Evolutionary conservation across 2,329 filamentous ascomycete genomes (phyloP), one percentile per base, ranked within the genome.

Genomic region (Rasamsonia emersonii): DNA sequence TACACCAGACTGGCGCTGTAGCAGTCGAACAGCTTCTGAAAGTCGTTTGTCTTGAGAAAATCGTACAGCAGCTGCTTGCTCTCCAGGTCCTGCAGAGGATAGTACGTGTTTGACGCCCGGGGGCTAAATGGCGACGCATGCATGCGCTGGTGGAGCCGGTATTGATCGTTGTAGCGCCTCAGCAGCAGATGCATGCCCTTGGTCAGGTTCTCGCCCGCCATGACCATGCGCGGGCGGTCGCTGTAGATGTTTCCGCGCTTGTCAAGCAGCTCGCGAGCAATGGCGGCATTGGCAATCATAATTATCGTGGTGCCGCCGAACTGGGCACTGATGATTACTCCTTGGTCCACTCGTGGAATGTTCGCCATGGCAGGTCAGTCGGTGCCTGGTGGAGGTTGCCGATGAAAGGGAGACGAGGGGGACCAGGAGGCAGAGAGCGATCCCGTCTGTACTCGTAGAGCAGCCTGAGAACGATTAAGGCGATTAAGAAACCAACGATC

Each of bases 1-100:
- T 68, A 68, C 1, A 70, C 61, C 9, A 71, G 56, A 39, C 64
- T 69, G 1, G 61, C 58, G 0, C 65, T 65, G 40, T 65, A 71
- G 0, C 67, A 56, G 42, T 69, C 64, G 17, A 70, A 55, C 14
- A 61, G 54, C 30, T 61, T 58, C 39, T 64, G 61, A 53, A 65
- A 71, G 20, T 58, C 53, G 1, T 41, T 42, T 2, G 52, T 49
- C 1, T 44, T 38, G n/a, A 70, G 38, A 0, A 70, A 43, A 9
- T 69, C 62, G 10, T 48, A 49, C 1, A 70, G 37, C 1, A 69
- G 40, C 30, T 68, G 64, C 32, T 56, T 61, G 17, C 58, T 62
- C 39, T 70, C 68, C 4, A 69, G 50, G 7, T 67, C 61, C 39
- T 68, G 65, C 0, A 71, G 40, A 0, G 53, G 47, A 10, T 50